These are phyloP conservation scores for Botrytis hyacinthi DNA, from an alignment of 2,329 filamentous ascomycete genomes.

Conservation along the genomic window DNA sequence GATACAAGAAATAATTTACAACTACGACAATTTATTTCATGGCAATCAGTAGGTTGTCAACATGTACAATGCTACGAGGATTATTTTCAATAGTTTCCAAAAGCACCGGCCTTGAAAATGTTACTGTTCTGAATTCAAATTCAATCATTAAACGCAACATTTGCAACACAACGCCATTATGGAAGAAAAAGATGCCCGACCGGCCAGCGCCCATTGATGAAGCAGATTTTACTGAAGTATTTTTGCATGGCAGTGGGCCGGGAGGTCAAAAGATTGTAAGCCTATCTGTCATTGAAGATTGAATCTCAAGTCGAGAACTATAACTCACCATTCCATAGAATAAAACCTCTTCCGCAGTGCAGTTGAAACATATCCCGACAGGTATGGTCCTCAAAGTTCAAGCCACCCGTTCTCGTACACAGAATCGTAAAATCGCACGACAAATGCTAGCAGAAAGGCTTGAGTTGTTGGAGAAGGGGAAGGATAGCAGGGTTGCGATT, in stretches of 20 bases:
- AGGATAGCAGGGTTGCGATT: constrained; percentile 62
- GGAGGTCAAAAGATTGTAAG: constrained; percentile 91
- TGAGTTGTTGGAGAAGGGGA: constrained; percentile 72
- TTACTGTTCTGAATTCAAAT: background rate
- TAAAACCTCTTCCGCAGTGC: constrained; percentile 94
- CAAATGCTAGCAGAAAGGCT: constrained; percentile 55
- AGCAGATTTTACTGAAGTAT: constrained; percentile 76
- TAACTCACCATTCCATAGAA: constrained; percentile 54
- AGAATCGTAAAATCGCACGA: constrained; percentile 85
- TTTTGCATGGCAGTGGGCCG: constrained; percentile 87
- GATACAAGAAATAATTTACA: background rate
- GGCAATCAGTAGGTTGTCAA: constrained; percentile 22
- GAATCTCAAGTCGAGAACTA: background rate
- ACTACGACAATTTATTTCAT: background rate
- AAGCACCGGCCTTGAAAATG: constrained; percentile 24
- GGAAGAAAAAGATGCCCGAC: constrained; percentile 66
- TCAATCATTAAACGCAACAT: constrained; percentile 23
- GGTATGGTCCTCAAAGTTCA: constrained; percentile 94
- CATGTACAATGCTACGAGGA: constrained; percentile 35
- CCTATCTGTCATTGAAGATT: constrained; percentile 20
- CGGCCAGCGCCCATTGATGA: constrained; percentile 72
- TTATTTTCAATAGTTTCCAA: constrained; percentile 22
- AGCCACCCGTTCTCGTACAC: constrained; percentile 78
- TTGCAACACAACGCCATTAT: constrained; percentile 26
- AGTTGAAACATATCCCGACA: constrained; percentile 85